These are phyloP conservation scores for Garcia nutans DNA, from an alignment of 345 rosid species.

Conservation along the genomic window DNA sequence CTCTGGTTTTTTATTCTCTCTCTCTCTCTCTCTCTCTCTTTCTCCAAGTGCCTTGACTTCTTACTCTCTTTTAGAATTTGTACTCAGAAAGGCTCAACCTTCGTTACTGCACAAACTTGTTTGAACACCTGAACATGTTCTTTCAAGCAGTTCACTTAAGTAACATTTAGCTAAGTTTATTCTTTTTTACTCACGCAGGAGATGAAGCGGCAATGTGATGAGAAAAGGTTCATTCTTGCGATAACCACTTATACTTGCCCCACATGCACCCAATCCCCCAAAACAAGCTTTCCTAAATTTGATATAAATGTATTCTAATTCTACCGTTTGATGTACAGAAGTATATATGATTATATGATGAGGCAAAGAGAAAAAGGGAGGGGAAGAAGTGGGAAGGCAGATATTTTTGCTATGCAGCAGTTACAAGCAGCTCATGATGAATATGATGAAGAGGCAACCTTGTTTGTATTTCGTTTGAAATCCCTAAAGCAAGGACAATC, in stretches of 20 bases:
- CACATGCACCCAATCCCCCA: neutral
- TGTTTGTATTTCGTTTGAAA: conserved; percentile 83
- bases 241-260: neutral
- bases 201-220: conserved; percentile 94
- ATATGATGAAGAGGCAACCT: conserved; percentile 73
- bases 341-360: conserved; percentile 59
- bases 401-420: conserved; percentile 47
- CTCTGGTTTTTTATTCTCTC: neutral
- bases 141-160: conserved; percentile 10
- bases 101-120: neutral
- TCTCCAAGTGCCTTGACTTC: neutral
- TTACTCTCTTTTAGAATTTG: neutral
- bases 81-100: neutral
- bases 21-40: too few relatives aligned
- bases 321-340: conserved; percentile 47
- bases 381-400: conserved; percentile 74
- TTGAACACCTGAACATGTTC: neutral
- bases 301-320: conserved; percentile 22
- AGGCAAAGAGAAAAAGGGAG: conserved; percentile 75
- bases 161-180: conserved; percentile 6
- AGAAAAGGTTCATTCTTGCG: conserved; percentile 61
- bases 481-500: conserved; percentile 93
- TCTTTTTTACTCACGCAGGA: conserved; percentile 51
- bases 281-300: neutral
- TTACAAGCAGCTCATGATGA: conserved; percentile 72